Conservation (phyloP, 2,329 filamentous ascomycete species). For the Emergomyces pasteurianus region DNA sequence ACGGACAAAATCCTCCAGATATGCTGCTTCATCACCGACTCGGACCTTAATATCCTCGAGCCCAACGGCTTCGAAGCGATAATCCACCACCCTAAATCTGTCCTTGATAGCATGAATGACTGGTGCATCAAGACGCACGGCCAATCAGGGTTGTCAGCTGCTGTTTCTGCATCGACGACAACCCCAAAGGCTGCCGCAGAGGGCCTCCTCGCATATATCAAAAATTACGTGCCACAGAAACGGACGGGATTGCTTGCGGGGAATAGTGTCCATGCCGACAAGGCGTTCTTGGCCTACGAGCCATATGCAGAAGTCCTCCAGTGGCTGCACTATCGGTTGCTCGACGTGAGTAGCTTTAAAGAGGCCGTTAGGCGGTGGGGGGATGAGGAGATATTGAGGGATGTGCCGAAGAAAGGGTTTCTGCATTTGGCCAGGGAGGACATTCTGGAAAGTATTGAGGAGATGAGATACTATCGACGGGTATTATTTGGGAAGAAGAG, state of each 20-base stretch:
- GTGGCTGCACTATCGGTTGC: constrained; percentile 76
- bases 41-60: constrained; percentile 64
- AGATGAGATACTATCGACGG: constrained; percentile 72
- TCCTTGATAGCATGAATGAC: constrained; percentile 68
- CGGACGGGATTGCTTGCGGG: constrained; percentile 67
- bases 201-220: constrained; percentile 66
- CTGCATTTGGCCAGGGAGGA: constrained; percentile 77
- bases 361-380: constrained; percentile 81
- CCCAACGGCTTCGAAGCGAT: constrained; percentile 65
- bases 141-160: constrained; percentile 66
- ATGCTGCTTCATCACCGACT: constrained; percentile 81
- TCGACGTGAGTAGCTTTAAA: constrained; percentile 88
- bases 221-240: constrained; percentile 53
- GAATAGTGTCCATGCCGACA: constrained; percentile 87
- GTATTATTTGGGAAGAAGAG: constrained; percentile 45
- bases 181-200: constrained; percentile 61
- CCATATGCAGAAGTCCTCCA: constrained; percentile 64
- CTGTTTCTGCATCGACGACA: constrained; percentile 60
- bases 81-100: constrained; percentile 58
- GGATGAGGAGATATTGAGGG: constrained; percentile 44
- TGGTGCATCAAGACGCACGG: constrained; percentile 81
- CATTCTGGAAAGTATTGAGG: constrained; percentile 88
- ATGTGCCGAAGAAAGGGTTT: constrained; percentile 59
- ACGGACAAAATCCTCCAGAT: constrained; percentile 82
- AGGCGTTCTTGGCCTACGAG: constrained; percentile 60